Evolutionary conservation across 2,329 filamentous ascomycete species (phyloP).

Genomic region (Samsoniella hepiali): DNA sequence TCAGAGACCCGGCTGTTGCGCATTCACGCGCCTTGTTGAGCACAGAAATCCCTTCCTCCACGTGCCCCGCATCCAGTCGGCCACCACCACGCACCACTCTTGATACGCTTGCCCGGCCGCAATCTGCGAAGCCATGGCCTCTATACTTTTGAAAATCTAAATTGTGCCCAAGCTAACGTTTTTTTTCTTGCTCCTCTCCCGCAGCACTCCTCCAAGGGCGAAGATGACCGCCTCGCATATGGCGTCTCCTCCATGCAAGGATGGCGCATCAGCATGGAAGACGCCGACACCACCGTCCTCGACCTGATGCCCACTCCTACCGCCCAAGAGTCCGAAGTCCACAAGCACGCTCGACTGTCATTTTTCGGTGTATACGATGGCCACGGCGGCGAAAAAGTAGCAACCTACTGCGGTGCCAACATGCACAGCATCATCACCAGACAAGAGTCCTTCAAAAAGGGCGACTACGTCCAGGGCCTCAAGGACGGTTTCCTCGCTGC

Average conservation of each 20-base stretch:
- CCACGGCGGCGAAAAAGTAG: slow-evolving; percentile 95
- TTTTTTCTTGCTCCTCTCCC: neutral
- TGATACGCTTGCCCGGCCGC: neutral
- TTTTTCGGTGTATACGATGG: slow-evolving; percentile 99
- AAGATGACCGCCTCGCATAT: slow-evolving; percentile 89
- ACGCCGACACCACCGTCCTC: slow-evolving; percentile 85
- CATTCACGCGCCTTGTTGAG: slow-evolving; percentile 5
- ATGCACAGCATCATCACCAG: slow-evolving; percentile 93
- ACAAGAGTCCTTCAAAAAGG: slow-evolving; percentile 88
- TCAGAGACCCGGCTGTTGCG: neutral
- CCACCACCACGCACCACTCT: slow-evolving; percentile 11
- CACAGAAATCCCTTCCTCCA: slow-evolving; percentile 19
- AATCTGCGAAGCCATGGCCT: neutral
- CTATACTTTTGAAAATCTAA: neutral
- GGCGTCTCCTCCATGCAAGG: slow-evolving; percentile 99
- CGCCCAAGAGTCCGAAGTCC: slow-evolving; percentile 51
- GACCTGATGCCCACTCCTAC: slow-evolving; percentile 68
- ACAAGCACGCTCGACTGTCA: slow-evolving; percentile 71
- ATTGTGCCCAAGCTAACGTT: neutral
- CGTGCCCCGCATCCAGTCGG: slow-evolving; percentile 17
- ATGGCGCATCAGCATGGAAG: slow-evolving; percentile 99
- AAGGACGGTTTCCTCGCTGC: slow-evolving; percentile 97
- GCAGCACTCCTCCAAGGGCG: slow-evolving; percentile 82
- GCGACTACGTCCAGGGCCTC: slow-evolving; percentile 89
- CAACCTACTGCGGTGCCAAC: slow-evolving; percentile 85